phyloP scores from a whole-genome alignment of 2,329 filamentous ascomycete species.

The Pseudogymnoascus sp. region DNA sequence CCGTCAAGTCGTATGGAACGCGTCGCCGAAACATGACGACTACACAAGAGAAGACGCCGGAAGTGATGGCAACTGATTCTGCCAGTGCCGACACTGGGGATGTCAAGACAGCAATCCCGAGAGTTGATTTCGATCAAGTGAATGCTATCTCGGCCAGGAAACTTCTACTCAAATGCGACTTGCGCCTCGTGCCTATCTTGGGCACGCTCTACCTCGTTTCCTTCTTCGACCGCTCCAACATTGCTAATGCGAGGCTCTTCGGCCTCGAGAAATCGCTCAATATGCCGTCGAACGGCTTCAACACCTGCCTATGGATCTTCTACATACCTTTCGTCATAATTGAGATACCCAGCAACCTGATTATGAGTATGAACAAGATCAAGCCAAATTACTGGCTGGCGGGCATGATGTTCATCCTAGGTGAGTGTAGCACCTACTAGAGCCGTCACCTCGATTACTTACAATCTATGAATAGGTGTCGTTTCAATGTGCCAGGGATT shows the following conservation, averaged over 20 bases:
- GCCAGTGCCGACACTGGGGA: neutral
- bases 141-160: constrained; percentile 31
- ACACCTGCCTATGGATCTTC: constrained; percentile 35
- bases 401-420: constrained; percentile 34
- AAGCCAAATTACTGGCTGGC: constrained; percentile 32
- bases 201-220: constrained; percentile 48
- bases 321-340: constrained; percentile 38
- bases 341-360: constrained; percentile 38
- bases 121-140: constrained; percentile 27
- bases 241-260: constrained; percentile 35
- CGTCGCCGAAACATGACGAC: neutral
- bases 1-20: neutral
- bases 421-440: constrained; percentile 18
- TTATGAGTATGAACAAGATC: constrained; percentile 33
- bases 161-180: constrained; percentile 13
- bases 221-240: constrained; percentile 44
- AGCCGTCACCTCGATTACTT: constrained; percentile 8
- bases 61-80: constrained; percentile 2
- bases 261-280: constrained; percentile 29
- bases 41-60: neutral
- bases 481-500: constrained; percentile 35
- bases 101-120: neutral
- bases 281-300: constrained; percentile 35
- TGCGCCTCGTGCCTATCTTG: constrained; percentile 41
- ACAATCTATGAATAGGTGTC: constrained; percentile 26